Conservation (phyloP, 2,329 filamentous ascomycete genomes). For the Aspergillus fructus region DNA sequence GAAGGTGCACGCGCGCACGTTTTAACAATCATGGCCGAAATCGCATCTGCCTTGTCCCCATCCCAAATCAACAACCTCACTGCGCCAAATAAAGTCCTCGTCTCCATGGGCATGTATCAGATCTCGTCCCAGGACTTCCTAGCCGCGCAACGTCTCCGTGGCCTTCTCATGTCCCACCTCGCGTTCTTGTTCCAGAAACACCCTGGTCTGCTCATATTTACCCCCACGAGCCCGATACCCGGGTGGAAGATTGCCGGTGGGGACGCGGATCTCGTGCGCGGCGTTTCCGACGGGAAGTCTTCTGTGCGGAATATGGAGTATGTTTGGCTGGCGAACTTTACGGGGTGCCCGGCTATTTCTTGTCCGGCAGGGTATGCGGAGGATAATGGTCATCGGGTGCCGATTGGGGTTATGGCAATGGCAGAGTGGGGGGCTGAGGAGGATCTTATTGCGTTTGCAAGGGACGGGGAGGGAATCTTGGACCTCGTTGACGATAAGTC, state of each 20-base stretch:
- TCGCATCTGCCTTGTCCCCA: conserved; percentile 51
- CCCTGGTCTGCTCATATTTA: conserved; percentile 74
- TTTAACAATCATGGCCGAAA: conserved; percentile 73
- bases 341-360: conserved; percentile 72
- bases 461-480: conserved; percentile 52
- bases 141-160: conserved; percentile 70
- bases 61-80: conserved; percentile 59
- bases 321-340: conserved; percentile 80
- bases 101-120: conserved; percentile 60
- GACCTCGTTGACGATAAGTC: conserved; percentile 25
- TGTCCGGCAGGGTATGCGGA: conserved; percentile 72
- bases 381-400: conserved; percentile 33
- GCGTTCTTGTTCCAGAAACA: conserved; percentile 67
- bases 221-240: conserved; percentile 71
- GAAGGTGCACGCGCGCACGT: conserved; percentile 76
- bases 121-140: conserved; percentile 70
- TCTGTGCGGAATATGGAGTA: conserved; percentile 81
- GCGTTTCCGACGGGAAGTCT: conserved; percentile 70
- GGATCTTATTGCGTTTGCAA: conserved; percentile 52
- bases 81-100: conserved; percentile 67
- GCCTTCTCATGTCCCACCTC: conserved; percentile 76
- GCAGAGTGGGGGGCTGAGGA: conserved; percentile 57
- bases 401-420: conserved; percentile 56
- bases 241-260: conserved; percentile 66
- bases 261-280: conserved; percentile 59